These are phyloP conservation scores for Nemania sp. DNA, from an alignment of 2,329 filamentous ascomycete species.

Conservation along the genomic window DNA sequence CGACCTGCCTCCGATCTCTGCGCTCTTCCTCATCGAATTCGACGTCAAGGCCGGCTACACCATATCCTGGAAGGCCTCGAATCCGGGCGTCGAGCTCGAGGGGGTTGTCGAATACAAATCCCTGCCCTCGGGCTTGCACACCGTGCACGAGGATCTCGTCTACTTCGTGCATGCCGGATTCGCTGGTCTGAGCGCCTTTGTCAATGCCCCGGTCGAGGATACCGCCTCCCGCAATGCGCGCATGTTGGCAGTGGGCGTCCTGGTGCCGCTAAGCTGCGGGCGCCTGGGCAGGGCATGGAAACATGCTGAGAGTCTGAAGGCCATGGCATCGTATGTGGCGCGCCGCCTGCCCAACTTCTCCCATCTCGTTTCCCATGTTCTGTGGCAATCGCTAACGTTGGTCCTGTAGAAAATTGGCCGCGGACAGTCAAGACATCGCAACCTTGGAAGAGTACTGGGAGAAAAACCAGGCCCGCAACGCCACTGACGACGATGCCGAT, in stretches of 20 bases:
- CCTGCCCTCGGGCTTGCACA: conserved; percentile 88
- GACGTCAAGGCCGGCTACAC: conserved; percentile 92
- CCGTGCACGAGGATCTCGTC: conserved; percentile 83
- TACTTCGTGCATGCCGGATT: conserved; percentile 89
- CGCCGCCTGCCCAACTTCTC: too few species aligned
- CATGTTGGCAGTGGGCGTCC: conserved; percentile 88
- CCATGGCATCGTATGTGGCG: conserved; percentile 67
- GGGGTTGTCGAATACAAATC: conserved; percentile 96
- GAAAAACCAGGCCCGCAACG: conserved; percentile 54
- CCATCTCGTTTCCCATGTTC: neutral
- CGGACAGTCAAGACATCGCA: conserved; percentile 64
- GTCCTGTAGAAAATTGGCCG: conserved; percentile 59
- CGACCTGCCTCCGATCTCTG: conserved; percentile 68
- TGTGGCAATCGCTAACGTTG: conserved; percentile 11
- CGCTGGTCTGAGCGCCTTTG: conserved; percentile 89
- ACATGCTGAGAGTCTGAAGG: conserved; percentile 76
- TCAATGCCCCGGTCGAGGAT: conserved; percentile 80
- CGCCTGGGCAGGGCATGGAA: conserved; percentile 87
- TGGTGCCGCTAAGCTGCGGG: conserved; percentile 85
- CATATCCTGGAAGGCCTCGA: conserved; percentile 82
- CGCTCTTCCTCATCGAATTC: conserved; percentile 87
- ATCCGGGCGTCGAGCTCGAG: conserved; percentile 73
- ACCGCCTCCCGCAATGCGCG: conserved; percentile 80
- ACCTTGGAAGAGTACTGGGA: conserved; percentile 83
- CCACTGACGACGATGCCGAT: conserved; percentile 42